Base-by-base conservation (phyloP, 2,329 filamentous ascomycete species). In the Fusarium devonianum region DNA sequence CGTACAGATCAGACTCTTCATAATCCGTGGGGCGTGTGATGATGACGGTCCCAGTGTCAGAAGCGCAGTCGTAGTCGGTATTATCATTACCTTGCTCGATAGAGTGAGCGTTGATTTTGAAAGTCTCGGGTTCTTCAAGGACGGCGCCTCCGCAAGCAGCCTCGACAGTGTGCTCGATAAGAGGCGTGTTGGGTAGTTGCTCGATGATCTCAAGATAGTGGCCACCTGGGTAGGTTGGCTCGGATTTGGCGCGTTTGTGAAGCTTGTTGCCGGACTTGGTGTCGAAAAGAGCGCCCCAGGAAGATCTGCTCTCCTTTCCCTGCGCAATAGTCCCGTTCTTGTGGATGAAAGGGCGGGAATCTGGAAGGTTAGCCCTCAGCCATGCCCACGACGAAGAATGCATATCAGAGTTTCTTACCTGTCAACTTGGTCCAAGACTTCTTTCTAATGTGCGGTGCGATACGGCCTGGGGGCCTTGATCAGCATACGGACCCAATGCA, bases 201-300 rank as follows among this genome's bases (percentile, higher is more conserved):
- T 39, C 32, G 7, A 50, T 50, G 4, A 38, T 19, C 8, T 33
- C 26, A 7, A 58, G 53, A 3, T 23, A 12, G 13, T 44, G 35
- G 2, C 33, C 34, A 11, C 29, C n/a, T 2, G 49, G 25, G 3
- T 5, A 8, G 12, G 28, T 30, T 3, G 54, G 56, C 2, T 42
- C 50, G 3, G 56, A 58, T 10, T 44, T 53, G 10, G 34, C 13
- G 11, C 54, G 54, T 17, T 55, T 58, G 9, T 55, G 54, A 1
- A 58, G 45, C 10, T 58, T 58, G 5, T 51, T 52, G 1, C 56
- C 56, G 7, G 54, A 41, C 17, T 48, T 52, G 3, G 41, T 55
- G 11, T 58, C 49, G 9, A 58, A 58, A 4, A 58, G 6, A 7
- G 8, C 16, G 12, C 26, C 10, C 56, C 41, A 55, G 3, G 34